Evolutionary conservation across 192 early-diverging fungal genomes (phyloP), one percentile per base, ranked within the genome.

Genomic region (Blastocladiella britannica): DNA sequence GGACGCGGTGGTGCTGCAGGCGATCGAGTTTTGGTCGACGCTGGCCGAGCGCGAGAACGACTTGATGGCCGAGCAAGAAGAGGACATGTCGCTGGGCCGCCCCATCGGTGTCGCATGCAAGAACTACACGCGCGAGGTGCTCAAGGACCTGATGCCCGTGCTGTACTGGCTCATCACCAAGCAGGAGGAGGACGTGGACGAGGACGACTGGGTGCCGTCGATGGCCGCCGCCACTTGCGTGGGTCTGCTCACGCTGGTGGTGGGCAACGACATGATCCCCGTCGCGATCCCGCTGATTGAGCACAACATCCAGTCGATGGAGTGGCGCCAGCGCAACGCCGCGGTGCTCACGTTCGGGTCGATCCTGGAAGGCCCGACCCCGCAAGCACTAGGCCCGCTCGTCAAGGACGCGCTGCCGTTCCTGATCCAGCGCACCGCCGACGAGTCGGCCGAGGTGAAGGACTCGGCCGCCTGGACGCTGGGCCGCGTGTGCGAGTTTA

Each of bases 21-120:
- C 93, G 52, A 84, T 99, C 60, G 96, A 99, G 73, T 99, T 99
- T 67, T 99, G 96, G 96, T 93, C 91, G 8, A 96, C 93, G 28
- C 82, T 99, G 26, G 94, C 89, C 63, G 96, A 99, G 60, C 85
- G 85, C 60, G 95, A 98, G 66, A 77, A 88, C 55, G 85, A 88
- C 53, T 63, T 88, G 22, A 67, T 75, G 22, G 56, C 72, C 9
- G 79, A 87, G 25, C 71, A 70, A 30, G 63, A 70, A 0, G 83
- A 89, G 43, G 79, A 75, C 43, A 26, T 29, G 52, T 47, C n/a
- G 3, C 12, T 47, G 37, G 37, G 37, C 15, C 31, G 31, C 18
- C 31, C 29, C 51, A 57, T 26, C 12, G 25, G 4, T 28, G 30
- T 28, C 5, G 4, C 28, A 20, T 51, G 37, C 15, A 4, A 20